Evolutionary conservation across 1,284 basidiomycete species (phyloP), one percentile per base, ranked within the genome.

Genomic region (Spongiforma sp.): DNA sequence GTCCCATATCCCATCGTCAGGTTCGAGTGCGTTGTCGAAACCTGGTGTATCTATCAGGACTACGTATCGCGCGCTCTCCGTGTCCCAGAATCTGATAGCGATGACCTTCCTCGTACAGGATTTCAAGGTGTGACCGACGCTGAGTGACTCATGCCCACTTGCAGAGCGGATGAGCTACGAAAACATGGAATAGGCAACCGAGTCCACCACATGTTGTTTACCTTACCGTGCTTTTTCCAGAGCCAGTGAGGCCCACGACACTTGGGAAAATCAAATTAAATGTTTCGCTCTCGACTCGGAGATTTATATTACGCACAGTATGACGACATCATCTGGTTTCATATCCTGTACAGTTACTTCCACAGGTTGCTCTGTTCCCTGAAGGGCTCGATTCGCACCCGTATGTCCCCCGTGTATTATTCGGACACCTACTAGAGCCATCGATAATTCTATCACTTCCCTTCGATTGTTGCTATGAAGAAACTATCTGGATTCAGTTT

Each of bases 1-100:
- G n/a, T 6, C 34, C 57, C 28, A 46, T 4, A 58, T 34, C 19
- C 26, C n/a, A 8, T 15, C 15, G 30, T 58, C 57, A 9, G 57
- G 26, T 46, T 46, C 33, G 28, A 12, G 24, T 15, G 41, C 24
- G 19, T 46, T n/a, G 33, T 59, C 43, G 11, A 43, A 36, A 6
- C 41, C 57, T 4, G 57, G 57, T 8, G 57, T 59, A 21, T 59
- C 57, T 24, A 59, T 43, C 32, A 59, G 33, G 33, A 59, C 57
- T n/a, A 59, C 33, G 4, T 59, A n/a, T 46, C 12, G 24, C 24
- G 24, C 10, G 11, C 11, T 59, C 43, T 48, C 43, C 24, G 46
- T 12, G 32, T 59, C 33, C 43, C 41, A 48, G 26, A 48, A 48
- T 48, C 43, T 59, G 57, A 59, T 34, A 15, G 57, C 28, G 24